phyloP scores from a whole-genome alignment of 2,329 filamentous ascomycete species.

The Neocatenulostroma microsporum region DNA sequence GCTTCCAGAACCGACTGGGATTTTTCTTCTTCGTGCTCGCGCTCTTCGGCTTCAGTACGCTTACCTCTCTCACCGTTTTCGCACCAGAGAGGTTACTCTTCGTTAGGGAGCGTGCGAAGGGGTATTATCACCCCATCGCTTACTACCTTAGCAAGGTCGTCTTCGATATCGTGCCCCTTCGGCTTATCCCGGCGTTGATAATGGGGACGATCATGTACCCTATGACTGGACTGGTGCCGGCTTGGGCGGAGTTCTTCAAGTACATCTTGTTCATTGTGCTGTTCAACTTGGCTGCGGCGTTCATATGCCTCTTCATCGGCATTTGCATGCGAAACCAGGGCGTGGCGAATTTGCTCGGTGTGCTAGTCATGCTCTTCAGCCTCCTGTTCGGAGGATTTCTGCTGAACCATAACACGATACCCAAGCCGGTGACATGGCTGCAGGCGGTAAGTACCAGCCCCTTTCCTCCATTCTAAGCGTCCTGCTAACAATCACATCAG shows the following conservation, averaged over 20 bases:
- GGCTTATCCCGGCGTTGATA: conserved; percentile 86
- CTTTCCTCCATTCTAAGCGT: background rate
- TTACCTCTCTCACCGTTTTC: conserved; percentile 91
- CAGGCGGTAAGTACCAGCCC: conserved; percentile 55
- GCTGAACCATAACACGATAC: conserved; percentile 90
- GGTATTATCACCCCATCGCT: conserved; percentile 87
- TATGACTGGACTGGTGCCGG: conserved; percentile 87
- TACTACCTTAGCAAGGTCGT: conserved; percentile 95
- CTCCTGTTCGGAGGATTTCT: conserved; percentile 88
- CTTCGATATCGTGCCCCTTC: conserved; percentile 94
- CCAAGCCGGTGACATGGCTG: conserved; percentile 75
- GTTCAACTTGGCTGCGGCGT: conserved; percentile 90
- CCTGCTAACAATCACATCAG: conserved; percentile 33
- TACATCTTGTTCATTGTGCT: conserved; percentile 88
- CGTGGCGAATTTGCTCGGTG: conserved; percentile 88
- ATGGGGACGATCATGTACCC: conserved; percentile 96
- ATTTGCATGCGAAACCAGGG: conserved; percentile 87
- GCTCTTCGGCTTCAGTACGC: conserved; percentile 90
- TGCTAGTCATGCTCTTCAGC: conserved; percentile 95
- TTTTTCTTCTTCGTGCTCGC: conserved; percentile 97
- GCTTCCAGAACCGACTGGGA: conserved; percentile 94
- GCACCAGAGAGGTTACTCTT: conserved; percentile 85
- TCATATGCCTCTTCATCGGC: conserved; percentile 91
- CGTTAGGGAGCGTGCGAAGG: conserved; percentile 87
- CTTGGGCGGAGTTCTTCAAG: conserved; percentile 74